Evolutionary conservation across 768 basidiomycete genomes (phyloP), one percentile per base, ranked within the genome.

Genomic region (Mycena crocata): DNA sequence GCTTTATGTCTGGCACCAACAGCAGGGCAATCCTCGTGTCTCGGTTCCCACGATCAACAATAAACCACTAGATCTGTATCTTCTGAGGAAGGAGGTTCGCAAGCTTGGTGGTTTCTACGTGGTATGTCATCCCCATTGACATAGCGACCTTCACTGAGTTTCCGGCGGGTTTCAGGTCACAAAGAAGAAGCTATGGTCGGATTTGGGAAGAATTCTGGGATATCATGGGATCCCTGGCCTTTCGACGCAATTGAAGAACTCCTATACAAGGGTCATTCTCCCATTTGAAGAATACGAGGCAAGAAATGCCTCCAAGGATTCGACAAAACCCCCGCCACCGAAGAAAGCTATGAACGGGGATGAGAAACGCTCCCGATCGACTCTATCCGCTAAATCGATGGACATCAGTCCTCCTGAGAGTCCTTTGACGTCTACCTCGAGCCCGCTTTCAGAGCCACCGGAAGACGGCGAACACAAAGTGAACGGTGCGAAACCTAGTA

Each of bases 31-130:
- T 77, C 85, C 90, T 66, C 90, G 93, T 70, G 91, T 98, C 28
- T 90, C 90, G n/a, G 92, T 98, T 35, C 98, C 98, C 63, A 93
- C 92, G 34, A 94, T 99, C 77, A 95, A 95, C 78, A 90, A 94
- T 79, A 93, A 94, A 75, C 87, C 95, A 2, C 83, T 99, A 57
- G 98, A 99, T 83, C 84, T 99, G 21, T 99, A 95, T 94, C 86
- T 92, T 63, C 81, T 99, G 67, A 85, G 96, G 64, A 97, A 94
- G 78, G 96, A 97, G 77, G 97, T 98, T 30, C 89, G 93, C 51
- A 90, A 90, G 70, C 77, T 92, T 42, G 98, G 97, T 64, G 97
- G 98, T 39, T 93, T 92, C 75, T 92, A 95, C 49, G 87, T 86
- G 64, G 96, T 97, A 82, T 78, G 87, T 78, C 60, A 32, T 67